Evolutionary conservation across 176 grass and related monocot species (phyloP).

Genomic region (Lolium rigidum): DNA sequence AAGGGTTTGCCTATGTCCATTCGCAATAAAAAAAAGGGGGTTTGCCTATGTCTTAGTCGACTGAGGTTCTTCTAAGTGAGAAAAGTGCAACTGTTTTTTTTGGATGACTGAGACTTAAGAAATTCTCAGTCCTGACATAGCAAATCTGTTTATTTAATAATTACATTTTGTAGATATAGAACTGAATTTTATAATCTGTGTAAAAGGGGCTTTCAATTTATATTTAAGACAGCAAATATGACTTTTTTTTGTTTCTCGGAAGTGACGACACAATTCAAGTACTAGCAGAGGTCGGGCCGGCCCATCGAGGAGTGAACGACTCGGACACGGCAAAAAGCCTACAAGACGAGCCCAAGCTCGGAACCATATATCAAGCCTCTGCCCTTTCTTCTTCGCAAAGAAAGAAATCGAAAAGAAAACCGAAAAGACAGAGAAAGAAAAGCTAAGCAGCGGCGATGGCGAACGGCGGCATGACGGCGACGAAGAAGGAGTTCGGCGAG

Average conservation of each 20-base stretch:
- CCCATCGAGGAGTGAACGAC: background rate
- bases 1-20: too few species aligned
- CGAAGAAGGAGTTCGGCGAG: constrained; percentile 58
- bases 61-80: too few species aligned
- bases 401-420: background rate
- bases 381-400: constrained; percentile 51
- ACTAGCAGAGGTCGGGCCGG: background rate
- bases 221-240: background rate
- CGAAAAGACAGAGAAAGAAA: background rate
- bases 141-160: too few species aligned
- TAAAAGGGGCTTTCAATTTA: too few species aligned
- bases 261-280: background rate
- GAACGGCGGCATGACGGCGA: constrained; percentile 47
- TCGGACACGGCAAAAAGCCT: background rate
- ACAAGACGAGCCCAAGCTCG: background rate
- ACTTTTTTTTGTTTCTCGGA: background rate
- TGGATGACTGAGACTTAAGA: too few species aligned
- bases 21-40: too few species aligned
- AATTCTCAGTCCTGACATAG: too few species aligned
- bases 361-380: background rate
- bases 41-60: too few species aligned
- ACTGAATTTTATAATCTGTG: too few species aligned
- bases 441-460: constrained; percentile 40
- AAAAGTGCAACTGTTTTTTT: too few species aligned
- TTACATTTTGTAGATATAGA: too few species aligned